phyloP scores from a whole-genome alignment of 805 yeast genomes.

The Kregervanrija pseudodelftensis region DNA sequence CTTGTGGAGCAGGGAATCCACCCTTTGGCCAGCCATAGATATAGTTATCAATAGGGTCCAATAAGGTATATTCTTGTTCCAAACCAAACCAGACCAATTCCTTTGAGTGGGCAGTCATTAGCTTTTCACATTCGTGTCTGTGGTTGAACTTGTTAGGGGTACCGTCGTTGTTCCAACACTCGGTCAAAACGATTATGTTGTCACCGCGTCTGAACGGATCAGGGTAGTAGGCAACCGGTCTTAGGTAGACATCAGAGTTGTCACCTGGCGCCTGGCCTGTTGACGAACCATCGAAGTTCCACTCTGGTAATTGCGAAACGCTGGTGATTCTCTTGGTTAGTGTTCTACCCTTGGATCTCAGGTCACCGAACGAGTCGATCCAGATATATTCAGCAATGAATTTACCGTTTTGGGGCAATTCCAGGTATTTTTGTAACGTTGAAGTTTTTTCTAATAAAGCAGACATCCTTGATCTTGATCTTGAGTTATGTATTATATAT shows the following conservation, averaged over 20 bases:
- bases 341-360: conserved; percentile 94
- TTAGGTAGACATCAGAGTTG: conserved; percentile 89
- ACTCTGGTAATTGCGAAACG: conserved; percentile 88
- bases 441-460: conserved; percentile 56
- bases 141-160: conserved; percentile 98
- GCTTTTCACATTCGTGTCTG: conserved; percentile 93
- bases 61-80: conserved; percentile 97
- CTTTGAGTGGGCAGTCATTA: conserved; percentile 83
- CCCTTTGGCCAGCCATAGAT: conserved; percentile 99
- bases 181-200: conserved; percentile 89
- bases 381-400: conserved; percentile 95
- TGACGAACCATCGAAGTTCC: conserved; percentile 99
- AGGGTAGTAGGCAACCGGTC: conserved; percentile 92
- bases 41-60: conserved; percentile 74
- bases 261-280: conserved; percentile 98
- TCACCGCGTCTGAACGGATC: conserved; percentile 99
- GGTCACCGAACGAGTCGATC: conserved; percentile 88
- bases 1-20: conserved; percentile 99
- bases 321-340: conserved; percentile 58
- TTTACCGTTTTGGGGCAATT: conserved; percentile 77
- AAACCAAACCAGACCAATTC: conserved; percentile 95
- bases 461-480: conserved; percentile 2
- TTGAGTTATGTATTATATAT: too few species aligned
- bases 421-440: conserved; percentile 75
- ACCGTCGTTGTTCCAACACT: conserved; percentile 98